A percentile compares a stretch with the other conserved stretches of the same genome.
These are phyloP conservation scores for Suillus subaureus DNA, from an alignment of 768 basidiomycete species.

Conservation along the genomic window DNA sequence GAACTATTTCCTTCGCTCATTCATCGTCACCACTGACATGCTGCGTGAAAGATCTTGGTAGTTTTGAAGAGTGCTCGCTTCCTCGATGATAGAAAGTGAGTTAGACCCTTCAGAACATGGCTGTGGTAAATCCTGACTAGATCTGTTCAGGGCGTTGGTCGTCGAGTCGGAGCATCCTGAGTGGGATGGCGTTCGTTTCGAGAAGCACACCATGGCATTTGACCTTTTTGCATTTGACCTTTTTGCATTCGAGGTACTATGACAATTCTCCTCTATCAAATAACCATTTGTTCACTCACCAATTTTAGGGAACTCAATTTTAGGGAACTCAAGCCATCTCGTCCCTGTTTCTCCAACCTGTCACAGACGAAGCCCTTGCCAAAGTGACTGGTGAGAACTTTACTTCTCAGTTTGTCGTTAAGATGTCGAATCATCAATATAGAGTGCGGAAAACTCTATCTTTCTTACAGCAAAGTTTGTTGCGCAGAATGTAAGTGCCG, in stretches of 20 bases:
- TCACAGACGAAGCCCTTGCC: background rate
- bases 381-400: slow-evolving; percentile 1
- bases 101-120: too few species aligned
- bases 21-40: background rate
- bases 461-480: slow-evolving; percentile 1
- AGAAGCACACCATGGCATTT: background rate
- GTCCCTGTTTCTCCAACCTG: background rate
- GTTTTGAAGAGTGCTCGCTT: background rate
- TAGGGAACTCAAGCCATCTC: background rate
- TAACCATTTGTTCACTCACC: background rate
- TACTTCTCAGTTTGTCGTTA: too few species aligned
- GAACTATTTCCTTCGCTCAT: background rate
- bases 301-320: too few species aligned
- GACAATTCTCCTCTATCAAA: background rate
- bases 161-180: background rate
- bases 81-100: background rate
- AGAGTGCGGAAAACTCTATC: slow-evolving; percentile 5
- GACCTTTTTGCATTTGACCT: too few species aligned
- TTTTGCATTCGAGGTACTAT: background rate
- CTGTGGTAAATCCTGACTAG: background rate
- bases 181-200: slow-evolving; percentile 3
- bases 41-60: background rate
- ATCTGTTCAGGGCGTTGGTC: background rate
- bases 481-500: slow-evolving; percentile 1
- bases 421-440: background rate